These are phyloP conservation scores for Auricularia sp. DNA, from an alignment of 768 basidiomycete species.

Conservation along the genomic window DNA sequence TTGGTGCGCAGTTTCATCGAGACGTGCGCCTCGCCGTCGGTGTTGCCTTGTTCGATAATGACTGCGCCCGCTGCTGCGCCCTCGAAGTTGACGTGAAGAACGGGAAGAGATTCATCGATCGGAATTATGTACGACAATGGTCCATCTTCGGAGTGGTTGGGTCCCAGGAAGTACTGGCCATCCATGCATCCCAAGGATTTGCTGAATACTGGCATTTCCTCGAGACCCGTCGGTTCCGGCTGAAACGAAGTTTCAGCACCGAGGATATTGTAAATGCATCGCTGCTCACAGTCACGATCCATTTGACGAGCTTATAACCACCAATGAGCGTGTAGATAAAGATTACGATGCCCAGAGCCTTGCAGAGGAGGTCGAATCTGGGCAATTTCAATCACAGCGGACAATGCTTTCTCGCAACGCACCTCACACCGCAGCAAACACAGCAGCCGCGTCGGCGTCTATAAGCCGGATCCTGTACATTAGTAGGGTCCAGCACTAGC, in stretches of 20 bases:
- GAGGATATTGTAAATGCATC: background rate
- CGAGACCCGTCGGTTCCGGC: constrained; percentile 41
- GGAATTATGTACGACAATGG: constrained; percentile 28
- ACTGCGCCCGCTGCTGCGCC: constrained; percentile 44
- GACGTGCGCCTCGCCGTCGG: constrained; percentile 31
- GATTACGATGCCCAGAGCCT: constrained; percentile 42
- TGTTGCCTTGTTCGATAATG: constrained; percentile 34
- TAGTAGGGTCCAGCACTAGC: constrained; percentile 19
- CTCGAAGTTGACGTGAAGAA: constrained; percentile 37
- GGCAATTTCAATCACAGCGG: background rate
- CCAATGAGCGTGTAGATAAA: constrained; percentile 31
- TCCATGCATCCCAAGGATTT: constrained; percentile 39
- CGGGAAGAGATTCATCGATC: constrained; percentile 23
- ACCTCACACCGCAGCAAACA: constrained; percentile 43
- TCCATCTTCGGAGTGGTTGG: constrained; percentile 24
- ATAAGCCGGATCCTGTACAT: constrained; percentile 8
- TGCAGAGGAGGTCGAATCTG: constrained; percentile 46
- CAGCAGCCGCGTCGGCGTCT: constrained; percentile 30
- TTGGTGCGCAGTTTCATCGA: constrained; percentile 33
- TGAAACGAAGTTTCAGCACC: constrained; percentile 11
- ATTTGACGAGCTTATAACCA: constrained; percentile 33
- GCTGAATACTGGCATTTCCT: constrained; percentile 47
- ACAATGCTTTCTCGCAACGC: constrained; percentile 9
- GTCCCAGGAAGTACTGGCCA: constrained; percentile 29
- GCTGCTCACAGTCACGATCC: constrained; percentile 37